A percentile compares a stretch with the other conserved stretches of the same genome.
Conservation (phyloP, 306 rosid genomes). For the Lathyrus tuberosus region DNA sequence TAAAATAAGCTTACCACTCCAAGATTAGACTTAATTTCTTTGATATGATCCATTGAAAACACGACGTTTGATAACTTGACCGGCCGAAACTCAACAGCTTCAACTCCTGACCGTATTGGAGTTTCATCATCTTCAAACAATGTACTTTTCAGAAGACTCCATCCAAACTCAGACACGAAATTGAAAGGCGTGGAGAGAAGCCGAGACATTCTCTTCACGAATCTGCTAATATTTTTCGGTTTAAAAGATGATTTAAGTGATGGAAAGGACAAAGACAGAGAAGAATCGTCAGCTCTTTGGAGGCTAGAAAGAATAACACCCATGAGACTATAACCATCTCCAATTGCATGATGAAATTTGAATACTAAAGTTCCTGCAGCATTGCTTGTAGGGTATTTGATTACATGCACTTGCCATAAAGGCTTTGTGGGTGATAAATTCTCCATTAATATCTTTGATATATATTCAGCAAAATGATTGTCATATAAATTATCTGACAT, state of each 20-base stretch:
- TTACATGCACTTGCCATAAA: constrained; percentile 33
- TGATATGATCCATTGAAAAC: constrained; percentile 29
- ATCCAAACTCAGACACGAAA: constrained; percentile 19
- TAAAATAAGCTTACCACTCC: constrained; percentile 27
- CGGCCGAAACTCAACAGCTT: neutral
- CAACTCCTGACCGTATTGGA: constrained; percentile 27
- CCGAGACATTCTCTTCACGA: neutral
- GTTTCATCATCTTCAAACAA: constrained; percentile 25
- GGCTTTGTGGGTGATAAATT: constrained; percentile 14
- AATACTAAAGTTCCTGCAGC: constrained; percentile 6
- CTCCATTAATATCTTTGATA: constrained; percentile 16
- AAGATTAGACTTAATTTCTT: constrained; percentile 35
- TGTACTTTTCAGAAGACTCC: neutral
- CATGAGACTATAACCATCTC: constrained; percentile 54
- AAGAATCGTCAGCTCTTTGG: constrained; percentile 36
- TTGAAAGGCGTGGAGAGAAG: constrained; percentile 12
- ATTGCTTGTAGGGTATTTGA: constrained; percentile 24
- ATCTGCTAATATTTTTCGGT: neutral
- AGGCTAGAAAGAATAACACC: constrained; percentile 44
- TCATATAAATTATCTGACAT: constrained; percentile 13
- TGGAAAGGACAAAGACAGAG: constrained; percentile 32
- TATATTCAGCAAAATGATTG: constrained; percentile 10
- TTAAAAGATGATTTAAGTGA: neutral
- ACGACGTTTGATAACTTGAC: neutral
- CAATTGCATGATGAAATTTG: constrained; percentile 54